A percentile compares a stretch with the other conserved stretches of the same genome.
These are phyloP conservation scores for Graphilbum sp. DNA, from an alignment of 2,329 filamentous ascomycete species.

Conservation along the genomic window DNA sequence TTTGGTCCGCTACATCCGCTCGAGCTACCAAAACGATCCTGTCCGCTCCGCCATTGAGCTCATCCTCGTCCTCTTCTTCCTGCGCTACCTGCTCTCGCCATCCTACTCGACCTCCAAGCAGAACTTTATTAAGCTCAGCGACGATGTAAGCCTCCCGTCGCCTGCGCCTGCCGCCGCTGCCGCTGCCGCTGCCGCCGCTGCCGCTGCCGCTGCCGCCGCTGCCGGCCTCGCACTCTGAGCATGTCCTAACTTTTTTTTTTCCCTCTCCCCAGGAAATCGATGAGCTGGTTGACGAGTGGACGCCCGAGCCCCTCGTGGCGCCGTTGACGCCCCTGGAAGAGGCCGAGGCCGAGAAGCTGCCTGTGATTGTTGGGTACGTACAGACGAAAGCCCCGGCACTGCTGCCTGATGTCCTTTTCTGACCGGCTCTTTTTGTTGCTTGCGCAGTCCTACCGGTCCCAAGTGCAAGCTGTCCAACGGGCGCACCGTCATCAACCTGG, in stretches of 20 bases:
- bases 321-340: slow-evolving; percentile 60
- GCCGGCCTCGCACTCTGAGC: too few relatives aligned
- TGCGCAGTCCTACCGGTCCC: slow-evolving; percentile 67
- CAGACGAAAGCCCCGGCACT: background rate
- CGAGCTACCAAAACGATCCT: slow-evolving; percentile 94
- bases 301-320: slow-evolving; percentile 76
- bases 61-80: slow-evolving; percentile 85
- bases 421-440: background rate
- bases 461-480: slow-evolving; percentile 81
- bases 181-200: slow-evolving; percentile 17
- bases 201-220: too few relatives aligned
- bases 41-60: slow-evolving; percentile 87
- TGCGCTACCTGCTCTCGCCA: slow-evolving; percentile 80
- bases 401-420: background rate
- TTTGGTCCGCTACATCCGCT: slow-evolving; percentile 85
- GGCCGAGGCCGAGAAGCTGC: slow-evolving; percentile 66
- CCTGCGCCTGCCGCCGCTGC: too few relatives aligned
- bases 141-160: slow-evolving; percentile 41
- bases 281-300: slow-evolving; percentile 92
- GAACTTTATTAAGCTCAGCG: slow-evolving; percentile 74
- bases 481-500: slow-evolving; percentile 82
- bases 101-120: slow-evolving; percentile 85
- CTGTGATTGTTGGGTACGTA: slow-evolving; percentile 69
- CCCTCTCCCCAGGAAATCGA: slow-evolving; percentile 56
- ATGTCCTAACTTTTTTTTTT: too few relatives aligned